These are phyloP conservation scores for Sphagnum fallax DNA, from an alignment of 228 moss, liverwort and hornwort genomes.

Conservation along the genomic window DNA sequence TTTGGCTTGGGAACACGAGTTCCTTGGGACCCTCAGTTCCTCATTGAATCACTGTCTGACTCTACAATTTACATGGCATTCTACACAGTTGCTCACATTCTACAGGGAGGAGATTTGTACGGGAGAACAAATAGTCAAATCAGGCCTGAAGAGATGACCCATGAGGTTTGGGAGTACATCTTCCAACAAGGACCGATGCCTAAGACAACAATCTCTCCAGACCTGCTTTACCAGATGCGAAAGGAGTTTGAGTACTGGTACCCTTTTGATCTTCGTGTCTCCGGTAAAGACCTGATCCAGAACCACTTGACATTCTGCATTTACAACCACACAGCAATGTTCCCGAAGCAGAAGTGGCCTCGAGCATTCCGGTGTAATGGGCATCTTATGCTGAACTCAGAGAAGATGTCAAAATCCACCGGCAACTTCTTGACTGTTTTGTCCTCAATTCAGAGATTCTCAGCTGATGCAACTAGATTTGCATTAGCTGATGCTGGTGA, in stretches of 20 bases:
- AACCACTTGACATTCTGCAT: constrained; percentile 89
- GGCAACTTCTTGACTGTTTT: constrained; percentile 91
- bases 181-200: constrained; percentile 72
- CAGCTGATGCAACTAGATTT: constrained; percentile 97
- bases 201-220: constrained; percentile 50
- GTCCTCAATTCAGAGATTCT: constrained; percentile 81
- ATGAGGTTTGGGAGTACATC: constrained; percentile 75
- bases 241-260: constrained; percentile 92
- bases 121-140: constrained; percentile 31
- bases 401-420: constrained; percentile 98
- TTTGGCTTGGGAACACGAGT: constrained; percentile 87
- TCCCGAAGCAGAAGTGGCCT: constrained; percentile 82
- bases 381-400: constrained; percentile 91
- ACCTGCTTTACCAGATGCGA: constrained; percentile 66
- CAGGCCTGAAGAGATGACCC: constrained; percentile 57
- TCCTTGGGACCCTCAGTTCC: constrained; percentile 92
- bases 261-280: constrained; percentile 85
- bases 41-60: constrained; percentile 91
- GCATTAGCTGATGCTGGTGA: constrained; percentile 95
- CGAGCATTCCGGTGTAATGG: constrained; percentile 75
- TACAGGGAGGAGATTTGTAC: constrained; percentile 75
- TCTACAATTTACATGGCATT: constrained; percentile 98
- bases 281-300: constrained; percentile 93
- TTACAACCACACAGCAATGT: constrained; percentile 92
- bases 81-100: constrained; percentile 80